Evolutionary conservation across 2,329 filamentous ascomycete genomes (phyloP).

Genomic region (Sporothrix euskadiensis): DNA sequence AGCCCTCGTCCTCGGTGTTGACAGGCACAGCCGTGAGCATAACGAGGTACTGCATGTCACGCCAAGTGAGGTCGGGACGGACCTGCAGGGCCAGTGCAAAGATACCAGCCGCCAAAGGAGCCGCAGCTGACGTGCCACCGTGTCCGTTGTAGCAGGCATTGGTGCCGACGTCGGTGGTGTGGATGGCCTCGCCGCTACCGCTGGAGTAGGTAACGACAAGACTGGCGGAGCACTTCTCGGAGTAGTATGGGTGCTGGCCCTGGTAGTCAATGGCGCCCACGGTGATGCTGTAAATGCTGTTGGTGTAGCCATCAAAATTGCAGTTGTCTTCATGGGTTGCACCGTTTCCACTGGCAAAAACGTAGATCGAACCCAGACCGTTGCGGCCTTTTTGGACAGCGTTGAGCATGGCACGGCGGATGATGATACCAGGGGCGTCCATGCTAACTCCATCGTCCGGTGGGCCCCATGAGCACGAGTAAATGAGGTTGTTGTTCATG

Average conservation of each 20-base stretch:
- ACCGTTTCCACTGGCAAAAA: constrained; percentile 96
- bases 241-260: constrained; percentile 91
- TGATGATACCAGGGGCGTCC: constrained; percentile 88
- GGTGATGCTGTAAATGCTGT: constrained; percentile 98
- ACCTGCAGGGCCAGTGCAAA: constrained; percentile 84
- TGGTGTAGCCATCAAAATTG: constrained; percentile 99
- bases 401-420: constrained; percentile 86
- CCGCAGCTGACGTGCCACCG: constrained; percentile 92
- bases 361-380: constrained; percentile 86
- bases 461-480: constrained; percentile 98
- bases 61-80: constrained; percentile 85
- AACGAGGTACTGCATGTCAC: constrained; percentile 90
- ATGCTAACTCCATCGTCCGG: constrained; percentile 91
- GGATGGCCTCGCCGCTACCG: constrained; percentile 77
- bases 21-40: constrained; percentile 81
- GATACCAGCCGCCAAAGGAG: constrained; percentile 87
- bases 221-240: constrained; percentile 92
- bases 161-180: constrained; percentile 90
- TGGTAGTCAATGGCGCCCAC: constrained; percentile 89
- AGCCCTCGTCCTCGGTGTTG: constrained; percentile 69
- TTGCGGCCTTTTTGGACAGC: constrained; percentile 83
- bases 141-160: constrained; percentile 79
- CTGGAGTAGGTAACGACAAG: constrained; percentile 96
- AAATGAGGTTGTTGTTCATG: constrained; percentile 89
- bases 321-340: constrained; percentile 88